Base-by-base conservation (phyloP, 2,329 filamentous ascomycete species). In the Botrytis medusae region DNA sequence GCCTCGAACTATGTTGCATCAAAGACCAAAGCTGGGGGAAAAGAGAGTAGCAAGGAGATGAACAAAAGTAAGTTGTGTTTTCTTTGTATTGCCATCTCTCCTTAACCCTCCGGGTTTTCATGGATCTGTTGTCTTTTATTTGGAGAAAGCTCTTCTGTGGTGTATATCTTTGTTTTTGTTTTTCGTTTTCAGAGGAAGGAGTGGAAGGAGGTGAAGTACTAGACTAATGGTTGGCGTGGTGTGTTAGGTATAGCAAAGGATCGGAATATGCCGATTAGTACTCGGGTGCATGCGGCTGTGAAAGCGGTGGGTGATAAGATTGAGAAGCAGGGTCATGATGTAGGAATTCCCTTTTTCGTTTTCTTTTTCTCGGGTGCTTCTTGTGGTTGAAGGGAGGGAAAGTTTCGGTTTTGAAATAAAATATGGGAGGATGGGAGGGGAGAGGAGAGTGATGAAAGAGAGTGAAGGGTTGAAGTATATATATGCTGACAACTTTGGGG, bases 301-400 rank as follows among this genome's bases (percentile, higher is more conserved):
- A 29, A 64, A 6, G n/a, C 29, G 18, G 40, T 64, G 18, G 61
- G 61, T 4, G 40, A 64, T 64, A 64, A 64, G n/a, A 32, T 64
- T n/a, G 61, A 64, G n/a, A 46, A 64, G 25, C n/a, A 64, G 14
- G 40, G 40, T 42, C 61, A 64, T 64, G 40, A 64, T 44, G 61
- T 64, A 46, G 6, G 61, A 7, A 42, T 42, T 12, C 25, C 25
- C n/a, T 6, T 42, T 63, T 46, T 40, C 18, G 46, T 46, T 46
- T n/a, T 54, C 12, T n/a, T 12, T 25, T 42, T 42, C 40, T 10
- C 2, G 40, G 2, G 4, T 64, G 25, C 16, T 63, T 18, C 25
- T 42, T 40, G 20, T 29, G 2, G n/a, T n/a, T n/a, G n/a, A n/a
- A n/a, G n/a, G n/a, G n/a, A 34, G 34, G 34, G 34, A 34, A 34